These are phyloP conservation scores for Blastomyces silverae DNA, from an alignment of 2,329 filamentous ascomycete genomes.

Conservation along the genomic window DNA sequence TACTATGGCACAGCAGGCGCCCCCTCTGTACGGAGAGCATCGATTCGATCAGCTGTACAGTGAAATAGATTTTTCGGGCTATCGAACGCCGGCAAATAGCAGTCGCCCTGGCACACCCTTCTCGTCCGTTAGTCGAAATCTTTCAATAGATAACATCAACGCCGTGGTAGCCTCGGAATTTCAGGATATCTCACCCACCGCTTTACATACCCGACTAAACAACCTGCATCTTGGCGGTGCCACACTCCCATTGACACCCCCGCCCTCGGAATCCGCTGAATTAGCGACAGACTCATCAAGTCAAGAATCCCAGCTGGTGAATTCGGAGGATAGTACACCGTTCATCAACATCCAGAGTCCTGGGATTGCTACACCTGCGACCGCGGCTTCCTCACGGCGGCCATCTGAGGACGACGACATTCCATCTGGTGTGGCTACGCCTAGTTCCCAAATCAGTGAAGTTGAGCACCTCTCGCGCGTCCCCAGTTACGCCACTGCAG, in stretches of 20 bases:
- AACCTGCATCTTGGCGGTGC: slow-evolving; percentile 42
- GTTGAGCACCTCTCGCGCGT: slow-evolving; percentile 63
- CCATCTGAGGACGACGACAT: slow-evolving; percentile 44
- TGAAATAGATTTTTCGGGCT: slow-evolving; percentile 72
- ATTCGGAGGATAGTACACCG: slow-evolving; percentile 19
- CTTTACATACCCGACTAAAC: slow-evolving; percentile 62
- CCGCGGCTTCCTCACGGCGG: slow-evolving; percentile 35
- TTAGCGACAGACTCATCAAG: slow-evolving; percentile 22
- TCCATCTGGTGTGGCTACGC: slow-evolving; percentile 41
- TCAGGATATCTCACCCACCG: slow-evolving; percentile 54
- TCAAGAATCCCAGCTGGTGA: slow-evolving; percentile 19
- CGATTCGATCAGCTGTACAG: slow-evolving; percentile 85
- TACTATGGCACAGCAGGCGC: slow-evolving; percentile 60
- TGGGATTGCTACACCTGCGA: slow-evolving; percentile 30
- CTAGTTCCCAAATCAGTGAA: slow-evolving; percentile 46
- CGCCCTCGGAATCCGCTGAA: slow-evolving; percentile 15
- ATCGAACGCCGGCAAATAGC: slow-evolving; percentile 63
- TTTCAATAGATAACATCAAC: slow-evolving; percentile 73
- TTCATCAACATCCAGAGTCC: slow-evolving; percentile 29
- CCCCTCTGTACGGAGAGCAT: slow-evolving; percentile 89
- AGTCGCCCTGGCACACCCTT: slow-evolving; percentile 76
- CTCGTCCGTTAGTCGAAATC: slow-evolving; percentile 62
- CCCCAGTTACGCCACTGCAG: slow-evolving; percentile 69
- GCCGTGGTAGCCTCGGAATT: slow-evolving; percentile 46
- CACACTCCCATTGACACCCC: slow-evolving; percentile 13